Conservation (phyloP, 140 eudicot species). For the Bidens hawaiensis region DNA sequence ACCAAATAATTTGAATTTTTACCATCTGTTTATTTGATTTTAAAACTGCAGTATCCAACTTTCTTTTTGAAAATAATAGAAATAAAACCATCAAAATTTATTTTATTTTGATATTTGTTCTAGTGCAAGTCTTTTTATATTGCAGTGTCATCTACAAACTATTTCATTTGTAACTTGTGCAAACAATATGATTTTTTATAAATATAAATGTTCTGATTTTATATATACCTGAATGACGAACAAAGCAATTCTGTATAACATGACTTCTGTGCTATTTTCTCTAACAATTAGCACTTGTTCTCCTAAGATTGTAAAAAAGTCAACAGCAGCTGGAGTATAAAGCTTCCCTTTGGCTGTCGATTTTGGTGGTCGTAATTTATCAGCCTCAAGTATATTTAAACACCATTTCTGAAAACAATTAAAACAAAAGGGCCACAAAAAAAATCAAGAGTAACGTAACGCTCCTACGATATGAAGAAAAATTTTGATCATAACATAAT, state of each 20-base stretch:
- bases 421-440: slow-evolving; percentile 4
- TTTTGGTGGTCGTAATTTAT: slow-evolving; percentile 88
- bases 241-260: slow-evolving; percentile 86
- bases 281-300: too few species aligned
- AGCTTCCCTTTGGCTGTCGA: slow-evolving; percentile 89
- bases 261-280: slow-evolving; percentile 95
- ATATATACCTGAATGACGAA: slow-evolving; percentile 70
- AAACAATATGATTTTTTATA: background rate
- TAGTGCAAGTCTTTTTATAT: too few species aligned
- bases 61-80: too few species aligned
- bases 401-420: slow-evolving; percentile 73
- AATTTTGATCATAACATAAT: background rate
- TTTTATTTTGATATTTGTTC: too few species aligned
- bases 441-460: background rate
- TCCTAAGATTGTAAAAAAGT: slow-evolving; percentile 85
- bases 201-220: background rate
- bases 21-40: too few species aligned
- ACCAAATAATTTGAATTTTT: too few species aligned
- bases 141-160: too few species aligned
- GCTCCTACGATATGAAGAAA: too few species aligned
- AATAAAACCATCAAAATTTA: too few species aligned
- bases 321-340: slow-evolving; percentile 98
- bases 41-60: too few species aligned
- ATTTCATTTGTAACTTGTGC: too few species aligned
- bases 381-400: slow-evolving; percentile 90